These are phyloP conservation scores for Porogramme epimiltina DNA, from an alignment of 1,284 basidiomycete species.

Conservation along the genomic window DNA sequence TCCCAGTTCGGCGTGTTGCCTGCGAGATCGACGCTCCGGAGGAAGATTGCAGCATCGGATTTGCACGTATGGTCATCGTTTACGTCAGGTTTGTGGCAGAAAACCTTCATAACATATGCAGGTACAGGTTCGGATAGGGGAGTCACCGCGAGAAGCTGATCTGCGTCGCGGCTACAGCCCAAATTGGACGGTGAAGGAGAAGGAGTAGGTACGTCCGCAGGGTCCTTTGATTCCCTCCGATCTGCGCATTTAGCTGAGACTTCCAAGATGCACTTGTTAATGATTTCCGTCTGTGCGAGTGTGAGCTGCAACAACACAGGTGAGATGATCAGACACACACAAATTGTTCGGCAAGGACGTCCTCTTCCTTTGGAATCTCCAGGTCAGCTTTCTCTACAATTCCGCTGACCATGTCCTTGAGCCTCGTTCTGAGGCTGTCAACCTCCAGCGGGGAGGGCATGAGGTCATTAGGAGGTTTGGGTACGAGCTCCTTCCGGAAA, in stretches of 20 bases:
- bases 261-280: too few relatives aligned
- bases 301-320: too few relatives aligned
- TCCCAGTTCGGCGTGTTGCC: background rate
- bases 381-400: background rate
- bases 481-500: background rate
- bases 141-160: too few relatives aligned
- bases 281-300: too few relatives aligned
- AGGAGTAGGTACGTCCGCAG: too few relatives aligned
- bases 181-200: too few relatives aligned
- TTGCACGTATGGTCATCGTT: background rate
- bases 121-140: background rate
- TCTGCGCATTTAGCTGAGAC: too few relatives aligned
- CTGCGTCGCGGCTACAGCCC: too few relatives aligned
- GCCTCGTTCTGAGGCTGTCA: background rate
- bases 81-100: background rate
- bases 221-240: too few relatives aligned
- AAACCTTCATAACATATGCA: background rate
- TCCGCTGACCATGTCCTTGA: background rate
- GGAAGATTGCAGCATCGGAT: conserved; percentile 1
- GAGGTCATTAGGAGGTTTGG: background rate
- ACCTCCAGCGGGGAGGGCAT: background rate
- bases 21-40: background rate
- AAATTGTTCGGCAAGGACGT: background rate
- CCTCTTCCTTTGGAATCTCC: background rate
- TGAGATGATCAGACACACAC: too few relatives aligned